These are phyloP conservation scores for Sugiyamaella neomexicana DNA, from an alignment of 1,139 yeast genomes.

Conservation along the genomic window DNA sequence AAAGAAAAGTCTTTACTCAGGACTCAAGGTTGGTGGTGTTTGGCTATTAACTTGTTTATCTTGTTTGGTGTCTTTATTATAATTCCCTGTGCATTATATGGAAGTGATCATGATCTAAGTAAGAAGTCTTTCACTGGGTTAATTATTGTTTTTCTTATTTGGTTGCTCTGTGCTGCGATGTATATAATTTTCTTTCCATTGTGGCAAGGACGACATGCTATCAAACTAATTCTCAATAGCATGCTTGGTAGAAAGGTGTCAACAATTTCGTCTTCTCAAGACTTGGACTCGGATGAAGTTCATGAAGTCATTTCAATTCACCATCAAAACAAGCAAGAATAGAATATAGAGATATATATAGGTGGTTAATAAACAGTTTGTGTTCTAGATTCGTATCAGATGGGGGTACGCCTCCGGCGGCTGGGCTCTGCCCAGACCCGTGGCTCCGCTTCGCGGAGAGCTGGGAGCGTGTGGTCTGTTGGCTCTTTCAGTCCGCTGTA, in stretches of 20 bases:
- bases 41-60: constrained; percentile 52
- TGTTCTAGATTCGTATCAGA: no score
- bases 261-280: not conserved
- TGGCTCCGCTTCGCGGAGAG: not conserved
- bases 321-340: not conserved
- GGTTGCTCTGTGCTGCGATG: constrained; percentile 22
- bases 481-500: no score
- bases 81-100: constrained; percentile 25
- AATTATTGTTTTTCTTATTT: constrained; percentile 23
- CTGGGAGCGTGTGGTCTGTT: no score
- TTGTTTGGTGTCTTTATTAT: constrained; percentile 45
- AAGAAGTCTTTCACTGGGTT: constrained; percentile 24
- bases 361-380: not conserved
- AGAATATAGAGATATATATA: not conserved
- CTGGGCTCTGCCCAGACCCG: not conserved
- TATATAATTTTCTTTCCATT: constrained; percentile 20
- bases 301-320: not conserved
- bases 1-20: constrained; percentile 19
- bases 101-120: constrained; percentile 20
- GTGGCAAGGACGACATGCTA: constrained; percentile 16
- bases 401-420: not conserved
- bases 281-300: not conserved
- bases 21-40: constrained; percentile 44
- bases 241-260: not conserved
- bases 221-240: not conserved